These are phyloP conservation scores for Dictyostelium purpureum DNA, from an alignment of 78 protist species.

Conservation along the genomic window DNA sequence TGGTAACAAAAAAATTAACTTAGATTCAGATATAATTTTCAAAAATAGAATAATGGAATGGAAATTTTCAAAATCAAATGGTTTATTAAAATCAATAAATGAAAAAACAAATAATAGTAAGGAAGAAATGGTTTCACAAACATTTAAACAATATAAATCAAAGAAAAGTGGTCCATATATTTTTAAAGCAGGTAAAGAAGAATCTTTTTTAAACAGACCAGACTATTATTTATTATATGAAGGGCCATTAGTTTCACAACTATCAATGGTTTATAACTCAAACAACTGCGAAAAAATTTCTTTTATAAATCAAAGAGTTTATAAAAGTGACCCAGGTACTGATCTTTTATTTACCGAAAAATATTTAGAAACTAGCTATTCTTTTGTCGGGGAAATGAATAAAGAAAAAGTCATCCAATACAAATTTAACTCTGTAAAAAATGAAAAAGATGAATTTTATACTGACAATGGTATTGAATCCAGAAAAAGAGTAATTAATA, in stretches of 20 bases:
- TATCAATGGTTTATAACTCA: background rate
- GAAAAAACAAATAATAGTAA: background rate
- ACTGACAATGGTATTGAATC: conserved; percentile 80
- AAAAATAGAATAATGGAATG: no score
- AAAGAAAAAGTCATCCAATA: conserved; percentile 19
- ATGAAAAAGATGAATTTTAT: conserved; percentile 4
- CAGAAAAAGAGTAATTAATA: background rate
- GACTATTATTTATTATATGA: background rate
- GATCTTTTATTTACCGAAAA: background rate
- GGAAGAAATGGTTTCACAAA: background rate
- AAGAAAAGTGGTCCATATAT: conserved; percentile 4
- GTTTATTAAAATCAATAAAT: background rate
- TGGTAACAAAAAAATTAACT: background rate
- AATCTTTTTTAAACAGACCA: background rate
- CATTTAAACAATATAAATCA: background rate
- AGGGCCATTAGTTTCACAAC: conserved; percentile 4
- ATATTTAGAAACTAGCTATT: conserved; percentile 28
- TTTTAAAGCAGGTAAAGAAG: background rate
- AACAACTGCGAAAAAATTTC: background rate
- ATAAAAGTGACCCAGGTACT: background rate
- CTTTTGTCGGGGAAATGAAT: background rate
- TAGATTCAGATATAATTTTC: no score
- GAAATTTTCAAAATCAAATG: conserved; percentile 31
- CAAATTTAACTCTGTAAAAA: background rate
- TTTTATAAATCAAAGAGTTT: background rate